Conservation (phyloP, 345 rosid genomes). For the Pelargonium nanum region DNA sequence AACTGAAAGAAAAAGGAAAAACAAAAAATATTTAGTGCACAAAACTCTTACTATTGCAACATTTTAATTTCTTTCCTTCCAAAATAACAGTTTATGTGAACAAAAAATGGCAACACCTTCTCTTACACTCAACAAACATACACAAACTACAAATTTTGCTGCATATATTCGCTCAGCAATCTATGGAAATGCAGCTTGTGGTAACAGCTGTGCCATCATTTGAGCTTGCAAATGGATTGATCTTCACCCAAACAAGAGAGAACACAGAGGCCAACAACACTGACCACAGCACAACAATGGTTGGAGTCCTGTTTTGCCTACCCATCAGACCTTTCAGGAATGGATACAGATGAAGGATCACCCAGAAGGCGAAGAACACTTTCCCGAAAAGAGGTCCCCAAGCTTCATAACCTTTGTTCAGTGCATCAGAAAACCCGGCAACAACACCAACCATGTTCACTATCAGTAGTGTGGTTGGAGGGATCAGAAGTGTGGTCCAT, state of each 20-base stretch:
- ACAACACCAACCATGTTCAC: constrained; percentile 87
- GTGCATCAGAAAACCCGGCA: constrained; percentile 97
- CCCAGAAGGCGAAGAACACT: constrained; percentile 94
- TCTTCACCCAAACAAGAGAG: constrained; percentile 91
- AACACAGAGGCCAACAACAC: constrained; percentile 86
- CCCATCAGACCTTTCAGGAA: constrained; percentile 99
- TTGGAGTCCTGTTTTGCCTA: constrained; percentile 89
- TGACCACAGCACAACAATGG: constrained; percentile 94
- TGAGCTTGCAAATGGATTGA: constrained; percentile 59
- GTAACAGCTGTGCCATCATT: constrained; percentile 20
- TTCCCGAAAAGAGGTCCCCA: constrained; percentile 99
- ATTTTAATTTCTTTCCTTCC: no score
- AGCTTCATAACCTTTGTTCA: constrained; percentile 91
- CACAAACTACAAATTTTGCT: not conserved
- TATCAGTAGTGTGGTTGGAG: constrained; percentile 83
- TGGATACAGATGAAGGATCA: constrained; percentile 89
- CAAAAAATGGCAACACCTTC: no score
- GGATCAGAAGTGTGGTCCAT: constrained; percentile 89
- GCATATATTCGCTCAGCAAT: no score
- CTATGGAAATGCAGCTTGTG: constrained; percentile 62
- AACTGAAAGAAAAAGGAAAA: no score
- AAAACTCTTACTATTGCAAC: no score
- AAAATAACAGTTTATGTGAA: no score
- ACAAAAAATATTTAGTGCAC: no score
- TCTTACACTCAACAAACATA: no score